Base-by-base conservation (phyloP, 2,329 filamentous ascomycete species). In the Aspergillus sp. region DNA sequence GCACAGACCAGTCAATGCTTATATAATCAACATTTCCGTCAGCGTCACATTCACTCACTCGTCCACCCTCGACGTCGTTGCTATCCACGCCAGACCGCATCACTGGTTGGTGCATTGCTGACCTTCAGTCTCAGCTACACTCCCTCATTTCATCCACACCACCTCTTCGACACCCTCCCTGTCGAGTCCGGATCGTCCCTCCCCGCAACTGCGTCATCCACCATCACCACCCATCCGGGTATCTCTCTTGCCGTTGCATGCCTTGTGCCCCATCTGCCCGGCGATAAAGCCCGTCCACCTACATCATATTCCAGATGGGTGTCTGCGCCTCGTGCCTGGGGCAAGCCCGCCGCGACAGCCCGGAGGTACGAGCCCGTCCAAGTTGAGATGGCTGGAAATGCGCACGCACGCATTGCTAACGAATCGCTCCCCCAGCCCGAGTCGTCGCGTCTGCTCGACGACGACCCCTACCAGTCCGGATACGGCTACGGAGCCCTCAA, bases 291-390 rank as follows among this genome's bases (percentile, higher is more conserved):
- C 46, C 14, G 21, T 50, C 38, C 31, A 49, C 46, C 11, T n/a
- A n/a, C n/a, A n/a, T n/a, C n/a, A n/a, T n/a, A 17, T 38, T 50
- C 38, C 31, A 48, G 64, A 77, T 77, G 75, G 75, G 74, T 58
- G 58, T 71, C 55, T 77, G 75, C 61, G 62, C 70, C 52, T 77
- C 74, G 17, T 77, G 75, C 58, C 71, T 76, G 25, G 71, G 72
- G 50, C 60, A 64, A 17, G 58, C 61, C 58, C 69, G 72, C 56
- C 69, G 68, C 47, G 71, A 73, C 38, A 68, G 63, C 50, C 67
- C 68, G 36, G 71, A 75, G 59, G 71, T 71, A 29, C 25, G 25
- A 29, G 25, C 25, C 25, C 25, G 25, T 10, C 9, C 25, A 10
- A 29, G 25, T 7, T 7, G 25, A 7, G 11, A 29, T 10, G 9